These are phyloP conservation scores for Zea mays DNA, from an alignment of 176 grass and related monocot genomes.

Conservation along the genomic window DNA sequence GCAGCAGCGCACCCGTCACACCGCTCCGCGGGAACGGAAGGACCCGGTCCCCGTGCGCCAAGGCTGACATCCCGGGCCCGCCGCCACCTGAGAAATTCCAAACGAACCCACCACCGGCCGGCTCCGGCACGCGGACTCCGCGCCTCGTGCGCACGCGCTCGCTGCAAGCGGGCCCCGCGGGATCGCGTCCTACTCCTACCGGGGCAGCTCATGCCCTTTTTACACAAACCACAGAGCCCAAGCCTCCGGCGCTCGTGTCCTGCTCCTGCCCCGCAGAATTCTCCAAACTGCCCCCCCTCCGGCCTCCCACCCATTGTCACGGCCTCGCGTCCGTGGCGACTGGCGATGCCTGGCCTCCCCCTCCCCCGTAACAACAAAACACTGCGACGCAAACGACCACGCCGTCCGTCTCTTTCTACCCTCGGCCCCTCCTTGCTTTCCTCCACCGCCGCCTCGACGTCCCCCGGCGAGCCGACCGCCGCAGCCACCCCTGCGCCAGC, in stretches of 20 bases:
- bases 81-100: conserved; percentile 4
- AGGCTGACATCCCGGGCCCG: background rate
- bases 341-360: too few relatives aligned
- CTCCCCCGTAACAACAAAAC: too few relatives aligned
- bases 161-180: conserved; percentile 21
- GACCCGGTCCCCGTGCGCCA: conserved; percentile 5
- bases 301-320: too few relatives aligned
- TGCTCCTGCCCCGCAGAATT: too few relatives aligned
- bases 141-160: background rate
- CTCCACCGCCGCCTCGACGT: conserved; percentile 8
- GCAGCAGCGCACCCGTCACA: background rate
- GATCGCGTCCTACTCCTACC: background rate
- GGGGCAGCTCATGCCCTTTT: conserved; percentile 15
- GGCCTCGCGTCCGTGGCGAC: too few relatives aligned
- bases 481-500: background rate
- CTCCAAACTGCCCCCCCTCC: too few relatives aligned
- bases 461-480: background rate
- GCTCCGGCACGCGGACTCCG: background rate
- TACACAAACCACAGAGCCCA: too few relatives aligned
- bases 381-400: too few relatives aligned
- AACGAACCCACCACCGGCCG: conserved; percentile 1
- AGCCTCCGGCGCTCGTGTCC: too few relatives aligned
- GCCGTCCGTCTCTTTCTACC: too few relatives aligned
- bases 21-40: background rate
- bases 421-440: conserved; percentile 6